Evolutionary conservation across 352 stramenopile species (phyloP), one percentile per base, ranked within the genome.

Genomic region (Pythium aphanidermatum): DNA sequence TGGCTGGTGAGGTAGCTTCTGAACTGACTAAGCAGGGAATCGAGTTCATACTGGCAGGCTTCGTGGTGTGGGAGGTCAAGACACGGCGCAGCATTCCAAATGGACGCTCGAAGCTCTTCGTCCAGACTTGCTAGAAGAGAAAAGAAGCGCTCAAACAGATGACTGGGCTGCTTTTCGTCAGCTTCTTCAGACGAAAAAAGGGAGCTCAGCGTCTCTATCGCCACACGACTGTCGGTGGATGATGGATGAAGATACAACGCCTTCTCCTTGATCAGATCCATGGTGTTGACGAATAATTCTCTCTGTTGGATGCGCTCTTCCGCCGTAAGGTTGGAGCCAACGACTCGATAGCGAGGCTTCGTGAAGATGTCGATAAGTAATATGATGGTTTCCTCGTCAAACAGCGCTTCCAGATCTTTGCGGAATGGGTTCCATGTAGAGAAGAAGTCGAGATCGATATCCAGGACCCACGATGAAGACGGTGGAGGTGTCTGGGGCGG

Each of bases 371-470:
- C 41, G 5, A 40, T 41, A 23, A 84, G 66, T 21, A 52, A 39
- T 5, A 41, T 26, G 21, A 46, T 28, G 3, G 39, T 26, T 8
- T 28, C 16, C 24, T 32, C 38, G 1, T 54, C 21, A 20, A 24
- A 51, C 5, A 32, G 8, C 47, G 19, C 8, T 33, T 80, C 70
- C 10, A 87, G 68, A 34, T 79, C 70, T 75, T 67, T 71, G 10
- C 63, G 70, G 37, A 95, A 95, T 6, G 84, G 84, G 28, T 92
- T 85, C 73, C 79, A 86, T 4, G 82, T 92, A 14, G 81, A 92
- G 52, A 94, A 95, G 53, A 91, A 95, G 62, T 95, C 84, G n/a
- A 95, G 51, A 54, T 92, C 87, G 23, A 95, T 80, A 46, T 95
- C 84, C 0, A 95, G 47, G 5, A 95, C 36, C 38, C 65, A 93